Evolutionary conservation across 257 asterid genomes (phyloP), one percentile per base, ranked within the genome.

Genomic region (Solanum corneliomulleri): DNA sequence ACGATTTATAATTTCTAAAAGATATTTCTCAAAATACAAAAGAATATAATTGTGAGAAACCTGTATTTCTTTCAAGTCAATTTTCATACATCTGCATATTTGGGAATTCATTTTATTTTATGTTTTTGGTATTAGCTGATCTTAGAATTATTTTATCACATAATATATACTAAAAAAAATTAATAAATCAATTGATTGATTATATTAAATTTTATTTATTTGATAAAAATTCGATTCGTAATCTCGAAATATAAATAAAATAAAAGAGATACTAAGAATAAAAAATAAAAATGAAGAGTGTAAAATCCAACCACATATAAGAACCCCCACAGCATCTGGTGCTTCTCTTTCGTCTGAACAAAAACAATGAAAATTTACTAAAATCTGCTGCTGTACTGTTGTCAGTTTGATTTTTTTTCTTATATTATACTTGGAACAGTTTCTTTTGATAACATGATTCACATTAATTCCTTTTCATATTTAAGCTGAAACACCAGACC

Each of bases 371-470:
- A 21, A 42, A 66, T 27, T 66, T 66, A 64, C 60, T 64, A 21
- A 69, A 84, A 69, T 62, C 87, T 62, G 87, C 76, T 84, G 6
- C 60, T 29, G 85, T 89, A 92, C 89, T 86, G 27, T 89, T 89
- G 93, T 93, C 96, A 93, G 97, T 89, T 90, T 87, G 91, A 91
- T 56, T 93, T 92, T 89, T 15, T 62, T 2, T 23, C 66, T 8
- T 39, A 12, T 15, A 27, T 25, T 42, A 39, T 35, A 39, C 31
- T 15, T 86, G 86, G 71, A 90, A 87, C 66, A 27, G n/a, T 78
- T 78, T 45, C 84, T 78, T 29, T 84, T 81, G 86, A 18, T 49
- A 49, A 49, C 85, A 49, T 27, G 29, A 78, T 85, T 90, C 93
- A 91, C 93, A 91, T 91, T 86, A 89, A 92, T 93, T 92, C 91